phyloP scores from a whole-genome alignment of 495 filamentous ascomycete genomes.

The Acidiella bohemica region DNA sequence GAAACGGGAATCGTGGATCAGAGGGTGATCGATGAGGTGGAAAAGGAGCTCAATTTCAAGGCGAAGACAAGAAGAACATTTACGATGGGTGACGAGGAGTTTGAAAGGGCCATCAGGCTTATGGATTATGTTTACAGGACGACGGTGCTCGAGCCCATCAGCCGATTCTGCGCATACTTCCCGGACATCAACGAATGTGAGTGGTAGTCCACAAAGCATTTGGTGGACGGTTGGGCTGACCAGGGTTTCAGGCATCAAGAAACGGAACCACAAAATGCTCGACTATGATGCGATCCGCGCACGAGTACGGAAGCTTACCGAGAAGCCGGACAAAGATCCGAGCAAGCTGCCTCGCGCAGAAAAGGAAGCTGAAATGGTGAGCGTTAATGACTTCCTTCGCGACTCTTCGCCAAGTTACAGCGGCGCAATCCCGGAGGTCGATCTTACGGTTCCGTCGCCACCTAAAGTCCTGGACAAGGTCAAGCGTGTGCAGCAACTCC shows the following conservation, averaged over 20 bases:
- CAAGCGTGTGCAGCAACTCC: constrained; percentile 1
- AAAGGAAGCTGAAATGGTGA: constrained; percentile 71
- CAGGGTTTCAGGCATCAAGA: constrained; percentile 62
- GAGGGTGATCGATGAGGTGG: constrained; percentile 4
- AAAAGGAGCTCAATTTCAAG: constrained; percentile 6
- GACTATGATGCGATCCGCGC: constrained; percentile 94
- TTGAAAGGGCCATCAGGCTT: constrained; percentile 6
- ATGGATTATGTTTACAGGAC: constrained; percentile 39
- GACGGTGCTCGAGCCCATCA: constrained; percentile 89
- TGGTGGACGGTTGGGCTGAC: background rate
- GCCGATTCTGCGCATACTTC: constrained; percentile 93
- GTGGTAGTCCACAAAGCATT: too few relatives aligned
- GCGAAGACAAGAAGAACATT: background rate
- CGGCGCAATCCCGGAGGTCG: constrained; percentile 1
- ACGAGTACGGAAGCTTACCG: constrained; percentile 88
- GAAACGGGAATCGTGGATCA: background rate
- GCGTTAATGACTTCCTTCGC: constrained; percentile 7
- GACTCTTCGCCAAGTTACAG: background rate
- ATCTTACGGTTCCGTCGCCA: constrained; percentile 12
- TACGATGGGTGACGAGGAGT: background rate
- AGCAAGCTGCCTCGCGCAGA: constrained; percentile 88
- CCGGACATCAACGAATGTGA: constrained; percentile 95
- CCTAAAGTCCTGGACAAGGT: constrained; percentile 9
- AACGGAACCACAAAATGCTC: constrained; percentile 91
- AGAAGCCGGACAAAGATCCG: constrained; percentile 97